Conservation (phyloP, 176 grass and related monocot genomes). For the Triticum aestivum region DNA sequence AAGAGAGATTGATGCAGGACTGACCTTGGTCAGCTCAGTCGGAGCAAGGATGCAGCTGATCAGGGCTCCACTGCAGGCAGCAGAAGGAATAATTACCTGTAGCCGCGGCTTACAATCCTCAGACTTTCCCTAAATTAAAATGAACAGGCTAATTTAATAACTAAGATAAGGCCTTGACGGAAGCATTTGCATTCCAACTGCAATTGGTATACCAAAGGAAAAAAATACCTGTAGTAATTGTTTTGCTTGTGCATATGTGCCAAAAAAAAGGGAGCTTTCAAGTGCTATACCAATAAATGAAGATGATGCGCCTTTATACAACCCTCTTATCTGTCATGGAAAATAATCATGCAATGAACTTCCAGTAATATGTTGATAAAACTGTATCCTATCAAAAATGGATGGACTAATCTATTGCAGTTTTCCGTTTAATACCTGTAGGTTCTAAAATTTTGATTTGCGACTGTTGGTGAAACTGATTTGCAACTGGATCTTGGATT, state of each 20-base stretch:
- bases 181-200: constrained; percentile 12
- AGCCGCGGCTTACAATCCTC: constrained; percentile 65
- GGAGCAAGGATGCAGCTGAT: constrained; percentile 91
- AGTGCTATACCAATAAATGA: constrained; percentile 89
- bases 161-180: not conserved
- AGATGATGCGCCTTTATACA: constrained; percentile 94
- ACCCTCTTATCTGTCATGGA: constrained; percentile 68
- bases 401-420: not conserved
- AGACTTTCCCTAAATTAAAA: constrained; percentile 60
- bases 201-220: not conserved
- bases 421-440: not conserved
- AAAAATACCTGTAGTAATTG: constrained; percentile 70
- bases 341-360: constrained; percentile 32
- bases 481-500: too few relatives aligned
- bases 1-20: constrained; percentile 1
- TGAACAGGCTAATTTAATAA: constrained; percentile 12
- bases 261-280: constrained; percentile 94
- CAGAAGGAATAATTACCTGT: constrained; percentile 82
- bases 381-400: not conserved
- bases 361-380: not conserved
- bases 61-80: constrained; percentile 71
- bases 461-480: too few relatives aligned
- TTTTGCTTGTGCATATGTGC: constrained; percentile 82
- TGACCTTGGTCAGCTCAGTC: constrained; percentile 88
- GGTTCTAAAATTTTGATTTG: not conserved